Conservation (phyloP, 1,284 basidiomycete species). For the Trichosporon coremiiforme region DNA sequence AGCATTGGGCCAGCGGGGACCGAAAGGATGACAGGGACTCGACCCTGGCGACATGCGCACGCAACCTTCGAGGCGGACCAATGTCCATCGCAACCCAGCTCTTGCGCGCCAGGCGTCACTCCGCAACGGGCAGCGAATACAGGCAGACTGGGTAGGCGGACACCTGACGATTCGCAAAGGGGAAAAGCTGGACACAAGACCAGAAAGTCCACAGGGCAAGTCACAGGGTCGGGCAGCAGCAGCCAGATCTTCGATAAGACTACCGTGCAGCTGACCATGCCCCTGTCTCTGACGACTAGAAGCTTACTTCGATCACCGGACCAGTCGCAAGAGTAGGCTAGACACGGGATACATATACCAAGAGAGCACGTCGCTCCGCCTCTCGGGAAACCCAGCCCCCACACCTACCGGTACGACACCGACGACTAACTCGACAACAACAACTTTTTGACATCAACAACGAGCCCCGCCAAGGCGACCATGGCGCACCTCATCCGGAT, state of each 20-base stretch:
- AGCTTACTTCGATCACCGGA: neutral
- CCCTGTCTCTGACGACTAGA: neutral
- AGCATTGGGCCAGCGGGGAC: neutral
- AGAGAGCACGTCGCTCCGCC: neutral
- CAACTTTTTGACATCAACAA: neutral
- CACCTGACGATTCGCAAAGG: neutral
- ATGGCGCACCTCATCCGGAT: conserved; percentile 3
- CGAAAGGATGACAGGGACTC: neutral
- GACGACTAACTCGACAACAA: neutral
- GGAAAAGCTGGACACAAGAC: neutral
- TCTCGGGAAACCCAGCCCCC: conserved; percentile 1
- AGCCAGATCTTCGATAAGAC: neutral
- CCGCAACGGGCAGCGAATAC: neutral
- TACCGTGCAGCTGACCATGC: neutral
- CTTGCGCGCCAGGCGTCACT: neutral
- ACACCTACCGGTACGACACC: neutral
- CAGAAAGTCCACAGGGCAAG: neutral
- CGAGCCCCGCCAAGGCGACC: neutral
- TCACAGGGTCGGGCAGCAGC: neutral
- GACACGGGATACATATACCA: neutral
- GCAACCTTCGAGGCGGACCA: neutral
- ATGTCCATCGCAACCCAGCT: neutral
- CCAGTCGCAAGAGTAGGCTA: neutral
- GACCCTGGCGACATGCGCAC: conserved; percentile 5
- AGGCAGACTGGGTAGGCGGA: neutral